These are phyloP conservation scores for Leptomonas pyrrhocoris DNA, from an alignment of 208 protist species.

Conservation along the genomic window DNA sequence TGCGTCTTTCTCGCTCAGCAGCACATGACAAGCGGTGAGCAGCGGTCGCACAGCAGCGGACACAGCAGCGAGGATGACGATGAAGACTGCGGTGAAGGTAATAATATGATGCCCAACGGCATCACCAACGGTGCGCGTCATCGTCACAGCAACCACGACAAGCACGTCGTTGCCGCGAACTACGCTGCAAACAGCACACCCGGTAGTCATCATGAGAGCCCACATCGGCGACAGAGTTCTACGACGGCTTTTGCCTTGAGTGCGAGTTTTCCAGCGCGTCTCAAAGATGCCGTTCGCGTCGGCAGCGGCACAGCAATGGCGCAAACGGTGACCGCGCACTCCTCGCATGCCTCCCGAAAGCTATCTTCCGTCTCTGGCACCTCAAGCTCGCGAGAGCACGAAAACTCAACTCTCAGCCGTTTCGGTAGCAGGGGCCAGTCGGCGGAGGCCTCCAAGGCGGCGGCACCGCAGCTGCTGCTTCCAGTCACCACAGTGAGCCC, in stretches of 20 bases:
- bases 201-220: not conserved
- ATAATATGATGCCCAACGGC: not conserved
- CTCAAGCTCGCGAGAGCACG: not conserved
- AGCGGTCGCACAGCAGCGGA: slow-evolving; percentile 9
- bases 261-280: slow-evolving; percentile 13
- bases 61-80: not conserved
- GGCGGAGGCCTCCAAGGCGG: not conserved
- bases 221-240: not conserved
- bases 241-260: not conserved
- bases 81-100: not conserved
- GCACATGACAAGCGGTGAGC: not conserved
- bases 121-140: not conserved
- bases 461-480: slow-evolving; percentile 11
- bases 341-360: not conserved
- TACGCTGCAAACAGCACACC: not conserved
- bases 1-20: slow-evolving; percentile 19
- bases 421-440: not conserved
- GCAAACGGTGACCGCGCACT: not conserved
- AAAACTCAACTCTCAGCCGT: not conserved
- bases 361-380: not conserved
- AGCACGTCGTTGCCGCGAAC: not conserved
- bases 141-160: not conserved
- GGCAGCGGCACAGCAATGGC: slow-evolving; percentile 8
- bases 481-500: slow-evolving; percentile 10
- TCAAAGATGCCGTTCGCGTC: slow-evolving; percentile 14